Base-by-base conservation (phyloP, 202 grass and related monocot genomes). In the Elaeis oleifera region DNA sequence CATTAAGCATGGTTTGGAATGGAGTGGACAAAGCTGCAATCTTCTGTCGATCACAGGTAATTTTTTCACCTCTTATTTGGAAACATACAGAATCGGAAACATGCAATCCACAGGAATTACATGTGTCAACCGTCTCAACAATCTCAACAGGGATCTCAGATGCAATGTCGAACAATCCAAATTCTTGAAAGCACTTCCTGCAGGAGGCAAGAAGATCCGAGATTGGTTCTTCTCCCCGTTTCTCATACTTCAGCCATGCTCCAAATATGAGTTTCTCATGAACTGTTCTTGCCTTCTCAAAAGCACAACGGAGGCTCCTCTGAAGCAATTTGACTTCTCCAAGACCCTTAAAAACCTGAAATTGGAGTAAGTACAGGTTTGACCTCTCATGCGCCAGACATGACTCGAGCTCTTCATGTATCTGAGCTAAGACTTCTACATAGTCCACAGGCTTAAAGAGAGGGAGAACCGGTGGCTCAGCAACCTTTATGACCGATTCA, bases 231-330 rank as follows among this genome's bases (percentile, higher is more conserved):
- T 99, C 95, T 3, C 78, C 82, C 89, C 78, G 85, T 71, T 99
- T 99, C 78, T 99, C 85, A 3, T 94, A 94, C 71, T 89, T 92
- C 27, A 99, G 76, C 95, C 95, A 99, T 1, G 88, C 83, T 19
- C 82, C 88, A 7, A 86, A 99, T 53, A 94, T 82, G 16, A 99
- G 78, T 63, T 99, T 99, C 65, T 94, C 95, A 16, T 94, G 89
- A 69, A 99, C 89, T 19, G 85, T 89, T 75, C 66, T 79, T 24
- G 85, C 78, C 76, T 86, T 94, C 71, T 99, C 84, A 88, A 88
- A 99, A 15, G 95, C 95, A 6, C 85, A 76, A 71, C 85, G 85
- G 52, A 99, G 88, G 83, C 83, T 87, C 60, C 85, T 73, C 51
- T 87, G 69, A 0, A 79, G 83, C 52, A 99, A 79, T 69, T 99